These are phyloP conservation scores for Leishmania tarentolae DNA, from an alignment of 208 protist species.

Conservation along the genomic window DNA sequence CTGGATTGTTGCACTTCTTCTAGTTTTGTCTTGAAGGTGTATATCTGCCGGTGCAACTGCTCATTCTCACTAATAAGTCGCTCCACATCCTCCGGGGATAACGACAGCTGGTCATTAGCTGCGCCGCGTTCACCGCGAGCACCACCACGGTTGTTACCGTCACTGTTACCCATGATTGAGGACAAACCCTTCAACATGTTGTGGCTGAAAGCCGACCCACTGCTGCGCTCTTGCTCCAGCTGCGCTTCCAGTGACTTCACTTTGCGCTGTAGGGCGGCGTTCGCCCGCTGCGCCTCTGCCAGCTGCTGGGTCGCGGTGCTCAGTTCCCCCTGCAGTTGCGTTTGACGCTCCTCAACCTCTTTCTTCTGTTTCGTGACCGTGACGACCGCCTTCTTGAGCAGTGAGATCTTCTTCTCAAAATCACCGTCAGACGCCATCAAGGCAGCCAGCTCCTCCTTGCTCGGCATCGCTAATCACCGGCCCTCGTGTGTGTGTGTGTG, in stretches of 20 bases:
- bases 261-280: constrained; percentile 40
- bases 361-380: constrained; percentile 85
- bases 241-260: constrained; percentile 52
- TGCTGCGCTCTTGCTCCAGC: constrained; percentile 47
- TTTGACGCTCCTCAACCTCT: constrained; percentile 57
- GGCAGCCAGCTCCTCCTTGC: constrained; percentile 53
- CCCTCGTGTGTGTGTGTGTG: neutral
- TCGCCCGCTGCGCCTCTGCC: constrained; percentile 45
- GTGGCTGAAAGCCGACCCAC: constrained; percentile 54
- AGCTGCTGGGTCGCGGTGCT: constrained; percentile 41
- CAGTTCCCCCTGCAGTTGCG: constrained; percentile 60
- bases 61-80: constrained; percentile 74
- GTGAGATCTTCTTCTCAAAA: constrained; percentile 76
- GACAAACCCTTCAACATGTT: constrained; percentile 76
- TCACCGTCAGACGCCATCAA: constrained; percentile 79
- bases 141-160: constrained; percentile 5
- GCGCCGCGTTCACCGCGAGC: constrained; percentile 4
- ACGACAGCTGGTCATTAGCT: constrained; percentile 11
- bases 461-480: constrained; percentile 10
- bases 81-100: constrained; percentile 68
- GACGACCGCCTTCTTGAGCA: constrained; percentile 84
- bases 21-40: constrained; percentile 48
- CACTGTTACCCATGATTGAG: constrained; percentile 60
- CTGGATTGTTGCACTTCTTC: constrained; percentile 36
- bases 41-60: constrained; percentile 68